Conservation (phyloP, 2,329 filamentous ascomycete genomes). For the Fusarium praegraminearum region DNA sequence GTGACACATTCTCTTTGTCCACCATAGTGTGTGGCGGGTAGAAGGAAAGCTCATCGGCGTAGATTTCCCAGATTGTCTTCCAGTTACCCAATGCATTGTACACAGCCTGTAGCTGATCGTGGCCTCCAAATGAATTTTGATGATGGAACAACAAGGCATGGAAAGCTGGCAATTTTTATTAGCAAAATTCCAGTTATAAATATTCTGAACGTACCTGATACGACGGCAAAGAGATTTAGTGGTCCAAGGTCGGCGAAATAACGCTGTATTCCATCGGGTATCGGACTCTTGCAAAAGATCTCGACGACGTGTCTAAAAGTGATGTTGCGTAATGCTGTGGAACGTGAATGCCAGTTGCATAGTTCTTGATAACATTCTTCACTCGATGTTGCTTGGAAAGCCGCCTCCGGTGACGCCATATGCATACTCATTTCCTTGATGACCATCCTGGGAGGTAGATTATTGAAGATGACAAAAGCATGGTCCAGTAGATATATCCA, state of each 20-base stretch:
- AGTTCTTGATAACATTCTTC: not conserved
- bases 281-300: not conserved
- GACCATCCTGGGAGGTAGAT: not conserved
- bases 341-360: no score
- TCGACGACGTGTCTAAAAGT: not conserved
- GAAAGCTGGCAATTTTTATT: not conserved
- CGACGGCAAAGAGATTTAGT: not conserved
- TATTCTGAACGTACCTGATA: no score
- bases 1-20: not conserved
- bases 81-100: conserved; percentile 5
- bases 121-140: not conserved
- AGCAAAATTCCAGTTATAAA: no score
- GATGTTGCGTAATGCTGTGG: no score
- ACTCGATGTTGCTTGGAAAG: not conserved
- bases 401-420: not conserved
- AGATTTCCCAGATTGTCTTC: conserved; percentile 4
- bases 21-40: not conserved
- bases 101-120: conserved; percentile 1
- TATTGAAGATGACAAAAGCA: conserved; percentile 8
- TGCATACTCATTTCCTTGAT: conserved; percentile 14
- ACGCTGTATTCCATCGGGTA: not conserved
- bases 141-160: not conserved
- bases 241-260: not conserved
- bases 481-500: conserved; percentile 6
- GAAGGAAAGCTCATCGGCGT: not conserved